These are phyloP conservation scores for Xylaria scruposa DNA, from an alignment of 495 filamentous ascomycete genomes.

Conservation along the genomic window DNA sequence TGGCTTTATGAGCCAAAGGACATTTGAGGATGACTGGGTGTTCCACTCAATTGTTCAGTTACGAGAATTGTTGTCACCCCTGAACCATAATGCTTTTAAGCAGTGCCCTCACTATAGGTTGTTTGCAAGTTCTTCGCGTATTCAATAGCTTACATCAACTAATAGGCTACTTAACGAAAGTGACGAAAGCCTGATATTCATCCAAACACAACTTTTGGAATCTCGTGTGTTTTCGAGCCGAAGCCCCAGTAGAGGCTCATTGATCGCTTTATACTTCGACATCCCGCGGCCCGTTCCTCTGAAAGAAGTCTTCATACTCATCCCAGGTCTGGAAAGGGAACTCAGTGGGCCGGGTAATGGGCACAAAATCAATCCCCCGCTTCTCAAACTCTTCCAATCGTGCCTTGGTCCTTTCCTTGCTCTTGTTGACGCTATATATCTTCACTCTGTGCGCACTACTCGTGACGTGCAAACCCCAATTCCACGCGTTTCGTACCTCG, in stretches of 20 bases:
- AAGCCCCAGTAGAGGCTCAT: neutral
- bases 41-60: neutral
- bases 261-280: conserved; percentile 24
- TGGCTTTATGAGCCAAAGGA: neutral
- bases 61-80: neutral
- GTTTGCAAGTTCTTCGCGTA: neutral
- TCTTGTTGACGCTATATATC: conserved; percentile 68
- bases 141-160: neutral
- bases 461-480: conserved; percentile 73
- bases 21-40: neutral
- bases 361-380: conserved; percentile 52
- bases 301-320: conserved; percentile 56
- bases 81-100: neutral
- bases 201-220: neutral
- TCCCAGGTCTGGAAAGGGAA: conserved; percentile 54
- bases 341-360: conserved; percentile 57
- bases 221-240: neutral
- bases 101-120: neutral
- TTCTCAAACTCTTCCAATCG: conserved; percentile 59
- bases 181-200: neutral
- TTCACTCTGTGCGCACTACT: conserved; percentile 68
- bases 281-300: conserved; percentile 56
- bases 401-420: conserved; percentile 51
- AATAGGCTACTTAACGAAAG: neutral
- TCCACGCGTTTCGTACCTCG: conserved; percentile 47